Base-by-base conservation (phyloP, 768 basidiomycete genomes). In the Russula dissimulans region DNA sequence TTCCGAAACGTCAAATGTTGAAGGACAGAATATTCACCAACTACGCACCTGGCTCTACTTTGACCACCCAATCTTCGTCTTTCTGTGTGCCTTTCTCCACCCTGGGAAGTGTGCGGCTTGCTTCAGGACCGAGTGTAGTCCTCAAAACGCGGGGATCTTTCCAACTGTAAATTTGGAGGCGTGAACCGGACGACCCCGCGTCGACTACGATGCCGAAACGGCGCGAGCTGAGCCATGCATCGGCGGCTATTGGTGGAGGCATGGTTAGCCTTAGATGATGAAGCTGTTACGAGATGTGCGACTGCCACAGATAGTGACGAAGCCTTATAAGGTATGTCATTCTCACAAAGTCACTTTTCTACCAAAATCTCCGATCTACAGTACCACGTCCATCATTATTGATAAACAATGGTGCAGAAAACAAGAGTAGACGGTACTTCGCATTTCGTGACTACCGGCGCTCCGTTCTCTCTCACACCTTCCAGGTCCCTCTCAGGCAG, bases 121-220 rank as follows among this genome's bases (percentile, higher is more conserved):
- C 78, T 17, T 76, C 72, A 26, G 76, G 74, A 57, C 76, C 76
- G 51, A 79, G 76, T 59, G 82, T 77, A 57, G 81, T 77, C 17
- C 79, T 76, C 46, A 85, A 76, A 8, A 78, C 71, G 58, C 82
- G 78, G 22, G 95, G 87, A 71, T 97, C 87, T 64, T 81, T 81
- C 97, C 95, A 99, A 71, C 91, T 93, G 76, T 99, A 98, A 66
- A 98, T 92, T 72, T 97, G 95, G 39, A 97, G 77, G 56, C 97
- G 78, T 5, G 95, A 97, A 32, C 97, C 97, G 26, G 94, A 97
- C 71, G 94, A 97, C 62, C 97, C 97, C 70, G 97, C 97, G 77
- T 99, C 97, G 72, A 99, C 91, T 63, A 98, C 94, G 61, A 98
- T 81, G 61, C 91, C 93, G 73, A 92, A 95, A 67, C 86, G 84